Conservation (phyloP, 139 green algal genomes). For the Auxenochlorella pyrenoidosa region DNA sequence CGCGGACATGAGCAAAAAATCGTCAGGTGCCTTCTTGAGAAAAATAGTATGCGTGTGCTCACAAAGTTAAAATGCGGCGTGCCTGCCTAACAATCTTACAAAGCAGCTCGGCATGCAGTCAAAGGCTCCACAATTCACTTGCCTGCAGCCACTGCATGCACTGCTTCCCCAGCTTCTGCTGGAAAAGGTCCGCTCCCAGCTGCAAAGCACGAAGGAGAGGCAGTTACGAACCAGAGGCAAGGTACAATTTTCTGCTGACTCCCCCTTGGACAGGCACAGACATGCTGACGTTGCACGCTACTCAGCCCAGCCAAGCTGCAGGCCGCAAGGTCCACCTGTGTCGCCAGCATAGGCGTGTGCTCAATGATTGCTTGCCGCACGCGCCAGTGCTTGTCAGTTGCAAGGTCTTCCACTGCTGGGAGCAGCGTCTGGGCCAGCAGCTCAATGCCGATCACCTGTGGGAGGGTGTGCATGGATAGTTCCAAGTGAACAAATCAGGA, state of each 20-base stretch:
- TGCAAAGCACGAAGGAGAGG: neutral
- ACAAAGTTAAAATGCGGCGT: too few species aligned
- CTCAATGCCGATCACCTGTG: conserved; percentile 94
- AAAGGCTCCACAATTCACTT: neutral
- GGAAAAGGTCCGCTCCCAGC: conserved; percentile 62
- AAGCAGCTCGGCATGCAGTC: neutral
- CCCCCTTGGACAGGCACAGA: neutral
- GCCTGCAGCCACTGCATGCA: conserved; percentile 96
- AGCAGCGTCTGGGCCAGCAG: conserved; percentile 91
- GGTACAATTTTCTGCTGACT: neutral
- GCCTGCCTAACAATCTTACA: too few species aligned
- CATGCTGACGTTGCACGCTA: neutral
- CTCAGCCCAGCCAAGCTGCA: neutral
- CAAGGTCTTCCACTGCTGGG: conserved; percentile 96
- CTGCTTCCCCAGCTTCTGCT: conserved; percentile 93
- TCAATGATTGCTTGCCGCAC: conserved; percentile 98
- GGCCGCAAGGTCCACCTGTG: conserved; percentile 76
- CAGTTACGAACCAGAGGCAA: neutral
- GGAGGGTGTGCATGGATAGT: neutral
- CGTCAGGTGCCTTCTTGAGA: too few species aligned
- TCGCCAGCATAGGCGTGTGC: conserved; percentile 97
- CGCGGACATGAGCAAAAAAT: too few species aligned
- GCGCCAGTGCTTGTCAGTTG: conserved; percentile 96
- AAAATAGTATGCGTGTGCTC: too few species aligned
- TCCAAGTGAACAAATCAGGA: neutral